These are phyloP conservation scores for Aspergillus candidus DNA, from an alignment of 2,329 filamentous ascomycete species.

Conservation along the genomic window DNA sequence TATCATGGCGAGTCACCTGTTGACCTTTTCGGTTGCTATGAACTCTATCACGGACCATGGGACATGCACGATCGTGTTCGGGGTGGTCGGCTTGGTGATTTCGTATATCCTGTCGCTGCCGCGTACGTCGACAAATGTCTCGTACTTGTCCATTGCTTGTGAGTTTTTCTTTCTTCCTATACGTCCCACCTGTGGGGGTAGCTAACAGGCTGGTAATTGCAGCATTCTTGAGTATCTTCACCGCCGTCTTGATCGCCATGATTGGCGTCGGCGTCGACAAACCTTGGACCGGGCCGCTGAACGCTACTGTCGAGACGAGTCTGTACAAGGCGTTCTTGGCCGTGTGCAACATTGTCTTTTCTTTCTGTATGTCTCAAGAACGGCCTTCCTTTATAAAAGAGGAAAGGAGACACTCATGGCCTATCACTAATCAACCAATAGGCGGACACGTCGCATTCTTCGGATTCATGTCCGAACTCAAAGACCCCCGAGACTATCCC, in stretches of 20 bases:
- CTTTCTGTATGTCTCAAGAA: slow-evolving; percentile 49
- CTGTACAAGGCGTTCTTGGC: slow-evolving; percentile 53
- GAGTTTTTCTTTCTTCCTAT: background rate
- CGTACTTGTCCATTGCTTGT: slow-evolving; percentile 53
- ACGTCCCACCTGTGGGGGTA: background rate
- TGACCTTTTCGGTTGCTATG: slow-evolving; percentile 62
- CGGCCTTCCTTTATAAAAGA: slow-evolving; percentile 25
- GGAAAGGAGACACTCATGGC: slow-evolving; percentile 18
- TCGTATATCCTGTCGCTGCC: slow-evolving; percentile 54
- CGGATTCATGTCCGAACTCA: slow-evolving; percentile 57
- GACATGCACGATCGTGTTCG: slow-evolving; percentile 57
- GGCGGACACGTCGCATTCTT: slow-evolving; percentile 61
- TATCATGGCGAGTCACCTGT: slow-evolving; percentile 60
- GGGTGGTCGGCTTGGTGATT: slow-evolving; percentile 50
- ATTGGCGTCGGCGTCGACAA: slow-evolving; percentile 52
- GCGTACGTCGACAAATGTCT: slow-evolving; percentile 54
- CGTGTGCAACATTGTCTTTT: slow-evolving; percentile 61
- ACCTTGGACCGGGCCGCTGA: slow-evolving; percentile 27
- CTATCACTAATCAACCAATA: slow-evolving; percentile 46
- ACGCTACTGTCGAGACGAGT: slow-evolving; percentile 32
- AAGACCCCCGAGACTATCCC: slow-evolving; percentile 52
- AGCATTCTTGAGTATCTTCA: slow-evolving; percentile 55
- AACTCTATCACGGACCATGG: slow-evolving; percentile 55
- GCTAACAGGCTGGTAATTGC: background rate
- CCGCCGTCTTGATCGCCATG: slow-evolving; percentile 59